Conservation (phyloP, 768 basidiomycete genomes). For the Trametes meyenii region DNA sequence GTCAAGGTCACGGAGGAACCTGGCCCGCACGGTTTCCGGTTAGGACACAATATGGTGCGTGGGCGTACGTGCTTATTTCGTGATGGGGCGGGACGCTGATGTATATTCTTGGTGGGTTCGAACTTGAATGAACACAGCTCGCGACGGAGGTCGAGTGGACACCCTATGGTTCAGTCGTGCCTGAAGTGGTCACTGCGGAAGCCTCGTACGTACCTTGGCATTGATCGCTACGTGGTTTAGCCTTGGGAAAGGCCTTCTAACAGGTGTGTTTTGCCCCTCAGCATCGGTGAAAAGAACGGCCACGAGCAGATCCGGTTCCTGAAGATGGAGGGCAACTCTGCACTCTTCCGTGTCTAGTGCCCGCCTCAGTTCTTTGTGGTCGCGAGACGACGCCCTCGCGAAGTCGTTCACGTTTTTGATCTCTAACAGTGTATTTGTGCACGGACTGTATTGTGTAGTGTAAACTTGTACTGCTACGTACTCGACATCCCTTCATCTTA, state of each 20-base stretch:
- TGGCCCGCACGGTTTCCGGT: not conserved
- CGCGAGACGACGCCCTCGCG: no score
- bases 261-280: not conserved
- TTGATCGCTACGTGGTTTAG: not conserved
- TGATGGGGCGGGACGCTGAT: not conserved
- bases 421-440: not conserved
- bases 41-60: constrained; percentile 6
- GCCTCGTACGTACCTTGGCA: constrained; percentile 14
- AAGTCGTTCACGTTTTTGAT: no score
- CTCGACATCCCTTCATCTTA: no score
- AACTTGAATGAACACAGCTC: not conserved
- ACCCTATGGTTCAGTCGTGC: constrained; percentile 5
- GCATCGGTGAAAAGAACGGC: constrained; percentile 11
- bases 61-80: not conserved
- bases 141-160: constrained; percentile 19
- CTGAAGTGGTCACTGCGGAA: constrained; percentile 21
- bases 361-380: not conserved
- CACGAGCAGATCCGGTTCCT: constrained; percentile 16
- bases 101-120: no score
- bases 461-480: no score
- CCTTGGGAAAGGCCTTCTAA: not conserved
- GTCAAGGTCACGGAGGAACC: constrained; percentile 20
- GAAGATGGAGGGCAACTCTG: constrained; percentile 19
- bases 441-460: not conserved
- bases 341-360: constrained; percentile 13